phyloP scores from a whole-genome alignment of 805 yeast genomes.

The Yamadazyma insecticola region DNA sequence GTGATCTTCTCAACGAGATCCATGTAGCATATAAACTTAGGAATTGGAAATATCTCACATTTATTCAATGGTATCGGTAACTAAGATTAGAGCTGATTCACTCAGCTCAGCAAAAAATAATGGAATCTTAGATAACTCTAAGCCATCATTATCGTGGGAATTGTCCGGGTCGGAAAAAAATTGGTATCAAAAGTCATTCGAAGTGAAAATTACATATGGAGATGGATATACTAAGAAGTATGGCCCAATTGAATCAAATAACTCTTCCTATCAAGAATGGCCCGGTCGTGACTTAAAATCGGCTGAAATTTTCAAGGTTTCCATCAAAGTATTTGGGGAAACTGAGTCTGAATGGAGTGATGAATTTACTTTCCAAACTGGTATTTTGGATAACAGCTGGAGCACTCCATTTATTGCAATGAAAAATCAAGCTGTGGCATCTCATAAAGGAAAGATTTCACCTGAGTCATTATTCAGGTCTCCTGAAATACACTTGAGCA shows the following conservation, averaged over 20 bases:
- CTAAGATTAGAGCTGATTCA: not conserved
- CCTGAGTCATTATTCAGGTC: slow-evolving; percentile 3
- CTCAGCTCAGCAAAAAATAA: not conserved
- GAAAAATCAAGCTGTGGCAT: not conserved
- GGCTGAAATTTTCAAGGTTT: not conserved
- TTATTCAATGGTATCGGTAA: not conserved
- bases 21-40: no score
- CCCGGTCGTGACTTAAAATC: not conserved
- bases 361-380: not conserved
- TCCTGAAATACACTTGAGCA: not conserved
- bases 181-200: slow-evolving; percentile 1
- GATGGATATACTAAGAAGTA: not conserved
- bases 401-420: slow-evolving; percentile 1
- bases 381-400: slow-evolving; percentile 1
- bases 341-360: not conserved
- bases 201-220: not conserved
- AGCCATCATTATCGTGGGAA: not conserved
- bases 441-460: slow-evolving; percentile 1
- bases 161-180: slow-evolving; percentile 1
- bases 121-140: not conserved
- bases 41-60: no score
- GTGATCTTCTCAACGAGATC: no score
- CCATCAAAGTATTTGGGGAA: not conserved
- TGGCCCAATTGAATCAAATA: not conserved
- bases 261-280: not conserved